Evolutionary conservation across 73 alveolate species (phyloP), one percentile per base, ranked within the genome.

Genomic region (Breviolum minutum): DNA sequence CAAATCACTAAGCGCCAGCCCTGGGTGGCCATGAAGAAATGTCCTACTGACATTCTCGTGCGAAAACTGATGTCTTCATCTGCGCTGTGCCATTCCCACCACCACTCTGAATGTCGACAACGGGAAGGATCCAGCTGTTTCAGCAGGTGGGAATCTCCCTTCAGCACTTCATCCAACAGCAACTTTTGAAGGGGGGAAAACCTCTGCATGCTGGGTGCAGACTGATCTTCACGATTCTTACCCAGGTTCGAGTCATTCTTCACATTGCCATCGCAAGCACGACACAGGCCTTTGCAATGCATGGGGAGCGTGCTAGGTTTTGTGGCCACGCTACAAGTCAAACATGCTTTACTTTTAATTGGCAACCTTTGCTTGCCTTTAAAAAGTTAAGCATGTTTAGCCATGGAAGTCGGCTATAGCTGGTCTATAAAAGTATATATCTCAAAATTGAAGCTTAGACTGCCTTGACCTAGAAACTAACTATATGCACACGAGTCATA

Each of bases 1-100:
- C 74, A 83, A 83, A 8, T 54, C 6, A 61, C 26, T 61, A 6
- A 83, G 76, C 48, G 48, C 9, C 61, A 11, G 24, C 26, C 76
- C 93, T 27, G 13, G 2, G 64, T 61, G 71, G 26, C 76, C 76
- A 48, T 61, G 71, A 7, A 9, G 93, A 22, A 83, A 24, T 16
- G 22, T 8, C 40, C 22, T 24, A 24, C 74, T 61, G 93, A 83
- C 76, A 19, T 83, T 20, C 62, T 7, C 76, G 26, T 83, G 93
- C 20, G 76, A 14, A 61, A 83, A 83, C 93, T 40, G 64, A 83
- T 83, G 76, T 83, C 93, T 61, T 83, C 93, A 9, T 22, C n/a
- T 8, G 93, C 74, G 7, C n/a, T 0, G 60, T 27, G 29, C 93
- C 93, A 83, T 0, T 81, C 70, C 17, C 22, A 61, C 22, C 48